Evolutionary conservation across 768 basidiomycete genomes (phyloP), one percentile per base, ranked within the genome.

Genomic region (Erythrobasidium yunnanense): DNA sequence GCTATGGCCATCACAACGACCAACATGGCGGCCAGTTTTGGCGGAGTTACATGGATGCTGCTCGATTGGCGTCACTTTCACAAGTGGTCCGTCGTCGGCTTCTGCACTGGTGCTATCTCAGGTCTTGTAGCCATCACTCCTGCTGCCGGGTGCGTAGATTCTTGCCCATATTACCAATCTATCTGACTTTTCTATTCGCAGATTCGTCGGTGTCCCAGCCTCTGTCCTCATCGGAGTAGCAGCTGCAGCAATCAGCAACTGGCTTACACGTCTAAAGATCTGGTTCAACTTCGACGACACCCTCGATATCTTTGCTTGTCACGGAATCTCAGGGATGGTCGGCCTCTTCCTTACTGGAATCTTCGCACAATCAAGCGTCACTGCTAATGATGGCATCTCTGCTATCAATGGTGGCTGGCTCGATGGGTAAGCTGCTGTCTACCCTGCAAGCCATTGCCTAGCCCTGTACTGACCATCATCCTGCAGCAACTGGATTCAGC

Each of bases 181-280:
- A 33, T 22, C 13, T 38, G 50, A 34, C 52, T 3, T 25, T 34
- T n/a, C 18, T 55, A 5, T 27, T 25, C 60, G n/a, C n/a, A 22
- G 32, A 58, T 66, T 42, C 32, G 49, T 71, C 46, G 67, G 70
- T n/a, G 32, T 74, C 83, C 84, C 88, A 18, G 90, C 93, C 20
- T 80, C 89, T 1, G 85, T 93, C 3, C 79, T 85, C 0, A 92
- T 89, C 74, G 93, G 93, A 42, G 81, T 92, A 70, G 78, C 88
- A 72, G 87, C 85, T 0, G 88, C 88, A 18, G 87, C 85, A 0
- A 70, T 84, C 1, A 95, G 89, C 79, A 97, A 97, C 77, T 90
- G 89, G 75, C 88, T 90, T n/a, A 96, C 93, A 2, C 86, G 93
- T 71, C 81, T 97, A 74, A 97, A 96, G 78, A 89, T 87, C 75